A percentile compares a stretch with the other conserved stretches of the same genome.
These are phyloP conservation scores for Powellomyces hirtus DNA, from an alignment of 192 early-diverging fungal genomes.

Conservation along the genomic window DNA sequence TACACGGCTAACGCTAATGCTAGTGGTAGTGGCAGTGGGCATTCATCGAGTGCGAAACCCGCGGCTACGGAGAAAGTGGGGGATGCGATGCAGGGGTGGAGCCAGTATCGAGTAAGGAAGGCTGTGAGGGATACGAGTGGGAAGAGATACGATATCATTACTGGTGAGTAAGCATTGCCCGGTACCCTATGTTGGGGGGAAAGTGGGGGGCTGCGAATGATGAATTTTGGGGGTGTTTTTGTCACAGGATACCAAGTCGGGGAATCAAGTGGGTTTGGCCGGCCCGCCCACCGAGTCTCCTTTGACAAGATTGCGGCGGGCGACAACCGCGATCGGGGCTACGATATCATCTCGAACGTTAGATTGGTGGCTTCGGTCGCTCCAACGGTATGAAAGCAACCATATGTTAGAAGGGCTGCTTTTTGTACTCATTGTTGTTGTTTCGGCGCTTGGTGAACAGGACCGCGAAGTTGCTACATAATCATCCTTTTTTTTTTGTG, in stretches of 20 bases:
- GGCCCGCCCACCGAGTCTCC: slow-evolving; percentile 34
- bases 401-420: no score
- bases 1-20: no score
- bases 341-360: slow-evolving; percentile 41
- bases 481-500: not conserved
- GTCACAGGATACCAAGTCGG: slow-evolving; percentile 3
- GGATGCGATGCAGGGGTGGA: slow-evolving; percentile 24
- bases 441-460: no score
- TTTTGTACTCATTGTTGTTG: no score
- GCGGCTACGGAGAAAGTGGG: not conserved
- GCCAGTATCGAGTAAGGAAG: slow-evolving; percentile 39
- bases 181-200: no score
- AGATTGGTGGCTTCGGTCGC: not conserved
- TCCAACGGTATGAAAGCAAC: slow-evolving; percentile 9
- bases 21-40: no score
- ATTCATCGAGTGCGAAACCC: no score
- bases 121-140: slow-evolving; percentile 29
- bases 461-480: no score
- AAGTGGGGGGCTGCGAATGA: no score
- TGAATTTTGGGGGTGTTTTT: not conserved
- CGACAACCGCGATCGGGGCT: slow-evolving; percentile 29
- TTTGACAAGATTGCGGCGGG: slow-evolving; percentile 38
- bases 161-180: slow-evolving; percentile 32
- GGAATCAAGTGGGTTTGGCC: not conserved
- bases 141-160: slow-evolving; percentile 42